Evolutionary conservation across 306 rosid species (phyloP).

Genomic region (Castanopsis chinensis): DNA sequence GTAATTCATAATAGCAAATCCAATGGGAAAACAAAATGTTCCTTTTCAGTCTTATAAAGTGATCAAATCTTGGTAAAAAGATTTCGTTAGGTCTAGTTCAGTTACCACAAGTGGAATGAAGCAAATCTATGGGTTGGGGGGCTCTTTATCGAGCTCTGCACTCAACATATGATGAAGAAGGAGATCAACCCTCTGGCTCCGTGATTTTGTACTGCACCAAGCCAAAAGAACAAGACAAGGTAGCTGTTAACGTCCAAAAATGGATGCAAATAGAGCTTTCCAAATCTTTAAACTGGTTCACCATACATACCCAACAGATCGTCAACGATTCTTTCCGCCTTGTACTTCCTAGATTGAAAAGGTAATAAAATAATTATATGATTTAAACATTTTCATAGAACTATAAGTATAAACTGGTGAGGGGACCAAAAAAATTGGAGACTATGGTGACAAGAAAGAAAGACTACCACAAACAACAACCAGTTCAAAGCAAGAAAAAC

Average conservation of each 20-base stretch:
- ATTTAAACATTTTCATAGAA: conserved; percentile 10
- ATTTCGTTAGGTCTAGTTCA: not conserved
- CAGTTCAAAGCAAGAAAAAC: conserved; percentile 5
- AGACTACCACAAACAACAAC: conserved; percentile 11
- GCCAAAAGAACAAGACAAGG: conserved; percentile 21
- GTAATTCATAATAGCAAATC: not conserved
- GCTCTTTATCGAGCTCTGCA: conserved; percentile 68
- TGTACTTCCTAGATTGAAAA: conserved; percentile 45
- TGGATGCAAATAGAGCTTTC: not conserved
- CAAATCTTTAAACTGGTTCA: conserved; percentile 4
- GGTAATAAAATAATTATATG: conserved; percentile 14
- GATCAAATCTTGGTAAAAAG: not conserved
- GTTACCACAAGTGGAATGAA: conserved; percentile 7
- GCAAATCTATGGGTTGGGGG: conserved; percentile 32
- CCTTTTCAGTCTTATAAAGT: not conserved
- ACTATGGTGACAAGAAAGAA: not conserved
- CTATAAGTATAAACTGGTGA: not conserved
- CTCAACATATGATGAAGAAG: conserved; percentile 99
- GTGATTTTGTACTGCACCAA: conserved; percentile 70
- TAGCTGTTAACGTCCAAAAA: conserved; percentile 14
- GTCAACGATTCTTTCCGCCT: conserved; percentile 40
- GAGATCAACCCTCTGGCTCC: conserved; percentile 74
- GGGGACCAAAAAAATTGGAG: conserved; percentile 1
- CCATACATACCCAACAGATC: conserved; percentile 63
- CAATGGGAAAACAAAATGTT: not conserved